phyloP scores from a whole-genome alignment of 2,329 filamentous ascomycete genomes.

The Trichoderma simmonsii region DNA sequence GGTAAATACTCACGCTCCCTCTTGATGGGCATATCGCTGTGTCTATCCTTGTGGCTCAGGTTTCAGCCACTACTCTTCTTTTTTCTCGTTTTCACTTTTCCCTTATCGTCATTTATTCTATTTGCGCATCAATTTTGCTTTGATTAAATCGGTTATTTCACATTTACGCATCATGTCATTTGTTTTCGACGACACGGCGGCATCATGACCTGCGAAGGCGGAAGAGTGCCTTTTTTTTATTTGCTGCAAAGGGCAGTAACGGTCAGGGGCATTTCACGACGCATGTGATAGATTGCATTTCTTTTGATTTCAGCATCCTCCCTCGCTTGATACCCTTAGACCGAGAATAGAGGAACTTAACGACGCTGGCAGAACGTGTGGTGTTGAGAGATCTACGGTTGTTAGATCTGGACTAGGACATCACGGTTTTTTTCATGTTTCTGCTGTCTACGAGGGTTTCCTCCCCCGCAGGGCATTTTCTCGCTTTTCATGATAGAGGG shows the following conservation, averaged over 20 bases:
- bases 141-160: constrained; percentile 26
- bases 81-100: constrained; percentile 19
- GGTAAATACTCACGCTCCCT: constrained; percentile 40
- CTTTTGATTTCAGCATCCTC: constrained; percentile 41
- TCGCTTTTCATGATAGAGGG: constrained; percentile 43
- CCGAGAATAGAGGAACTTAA: constrained; percentile 40
- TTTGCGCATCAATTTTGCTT: constrained; percentile 25
- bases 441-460: constrained; percentile 37
- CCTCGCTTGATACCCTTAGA: constrained; percentile 46
- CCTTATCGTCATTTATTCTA: constrained; percentile 26
- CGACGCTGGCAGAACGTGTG: constrained; percentile 39
- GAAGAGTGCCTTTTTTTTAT: constrained; percentile 33
- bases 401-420: constrained; percentile 36
- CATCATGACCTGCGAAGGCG: constrained; percentile 40
- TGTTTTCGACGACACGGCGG: constrained; percentile 38
- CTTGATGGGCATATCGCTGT: constrained; percentile 19
- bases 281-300: constrained; percentile 45
- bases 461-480: constrained; percentile 38
- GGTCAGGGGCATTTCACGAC: constrained; percentile 41
- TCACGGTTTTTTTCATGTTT: constrained; percentile 37
- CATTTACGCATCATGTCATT: constrained; percentile 31
- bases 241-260: constrained; percentile 35
- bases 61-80: constrained; percentile 9
- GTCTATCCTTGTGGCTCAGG: constrained; percentile 18
- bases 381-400: constrained; percentile 35